These are phyloP conservation scores for Turnera subulata DNA, from an alignment of 345 rosid species.

Conservation along the genomic window DNA sequence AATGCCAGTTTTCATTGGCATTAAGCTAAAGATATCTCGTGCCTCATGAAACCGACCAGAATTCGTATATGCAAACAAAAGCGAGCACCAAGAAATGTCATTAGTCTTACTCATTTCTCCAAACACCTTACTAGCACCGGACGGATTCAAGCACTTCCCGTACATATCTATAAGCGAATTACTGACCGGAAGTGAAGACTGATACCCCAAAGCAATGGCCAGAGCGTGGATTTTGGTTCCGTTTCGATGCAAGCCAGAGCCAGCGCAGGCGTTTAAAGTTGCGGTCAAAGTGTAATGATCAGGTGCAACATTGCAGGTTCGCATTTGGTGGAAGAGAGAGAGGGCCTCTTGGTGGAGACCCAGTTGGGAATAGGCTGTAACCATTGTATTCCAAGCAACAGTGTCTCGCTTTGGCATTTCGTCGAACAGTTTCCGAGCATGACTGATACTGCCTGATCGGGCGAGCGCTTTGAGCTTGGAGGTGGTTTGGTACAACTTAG, in stretches of 20 bases:
- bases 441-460: too few species aligned
- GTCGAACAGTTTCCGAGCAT: constrained; percentile 72
- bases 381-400: constrained; percentile 74
- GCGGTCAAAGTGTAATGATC: constrained; percentile 69
- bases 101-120: constrained; percentile 41
- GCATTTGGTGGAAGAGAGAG: constrained; percentile 44
- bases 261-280: constrained; percentile 48
- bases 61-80: constrained; percentile 57
- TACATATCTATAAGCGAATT: constrained; percentile 75
- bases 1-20: constrained; percentile 47
- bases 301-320: constrained; percentile 31
- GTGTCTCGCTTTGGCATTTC: constrained; percentile 53
- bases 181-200: constrained; percentile 41
- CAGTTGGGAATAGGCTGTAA: constrained; percentile 55
- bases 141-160: constrained; percentile 58
- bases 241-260: constrained; percentile 29
- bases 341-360: constrained; percentile 52
- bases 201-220: constrained; percentile 41
- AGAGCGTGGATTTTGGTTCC: constrained; percentile 52
- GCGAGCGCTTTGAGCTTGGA: too few species aligned
- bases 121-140: constrained; percentile 53
- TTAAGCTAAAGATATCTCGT: constrained; percentile 35
- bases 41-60: constrained; percentile 38
- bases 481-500: too few species aligned
- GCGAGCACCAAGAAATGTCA: constrained; percentile 85